Percentiles rank a stretch among this genome's conserved stretches.
Evolutionary conservation across 495 filamentous ascomycete genomes (phyloP).

Genomic region (Aspergillus cavernicola): DNA sequence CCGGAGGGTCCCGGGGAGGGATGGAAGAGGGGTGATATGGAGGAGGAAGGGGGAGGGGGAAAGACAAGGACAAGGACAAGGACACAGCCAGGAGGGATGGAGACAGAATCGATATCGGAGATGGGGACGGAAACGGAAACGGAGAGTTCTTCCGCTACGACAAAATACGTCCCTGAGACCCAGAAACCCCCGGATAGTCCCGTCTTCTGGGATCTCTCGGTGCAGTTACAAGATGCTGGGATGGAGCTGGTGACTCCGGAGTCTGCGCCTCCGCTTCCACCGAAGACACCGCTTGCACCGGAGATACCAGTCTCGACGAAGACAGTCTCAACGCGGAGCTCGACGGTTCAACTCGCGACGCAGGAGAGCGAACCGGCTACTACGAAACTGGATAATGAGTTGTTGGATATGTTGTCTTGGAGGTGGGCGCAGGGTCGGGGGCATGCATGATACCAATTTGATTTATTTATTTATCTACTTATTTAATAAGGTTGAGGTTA

Average conservation of each 20-base stretch:
- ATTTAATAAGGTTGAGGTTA: too few species aligned
- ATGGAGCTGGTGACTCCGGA: neutral
- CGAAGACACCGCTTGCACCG: too few species aligned
- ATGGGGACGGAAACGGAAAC: too few species aligned
- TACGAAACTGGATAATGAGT: slow-evolving; percentile 10
- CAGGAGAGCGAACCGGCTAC: neutral
- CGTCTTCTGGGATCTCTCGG: neutral
- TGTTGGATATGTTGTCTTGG: slow-evolving; percentile 24
- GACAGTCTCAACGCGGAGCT: neutral
- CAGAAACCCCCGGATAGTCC: neutral
- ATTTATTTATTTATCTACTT: neutral
- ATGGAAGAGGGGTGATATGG: too few species aligned
- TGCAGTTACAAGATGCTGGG: slow-evolving; percentile 2
- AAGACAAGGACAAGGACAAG: neutral
- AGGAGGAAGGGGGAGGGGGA: neutral
- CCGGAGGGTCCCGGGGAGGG: too few species aligned
- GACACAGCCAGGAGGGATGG: too few species aligned
- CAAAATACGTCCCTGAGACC: too few species aligned
- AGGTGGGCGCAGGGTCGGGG: slow-evolving; percentile 13
- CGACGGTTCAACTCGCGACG: neutral
- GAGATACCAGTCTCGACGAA: too few species aligned
- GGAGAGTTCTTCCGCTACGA: too few species aligned
- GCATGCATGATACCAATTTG: neutral
- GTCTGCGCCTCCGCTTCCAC: neutral
- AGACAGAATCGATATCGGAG: too few species aligned